Percentiles rank a stretch among this genome's conserved stretches.
Evolutionary conservation across 2,329 filamentous ascomycete genomes (phyloP).

Genomic region (Penicillium sp.): DNA sequence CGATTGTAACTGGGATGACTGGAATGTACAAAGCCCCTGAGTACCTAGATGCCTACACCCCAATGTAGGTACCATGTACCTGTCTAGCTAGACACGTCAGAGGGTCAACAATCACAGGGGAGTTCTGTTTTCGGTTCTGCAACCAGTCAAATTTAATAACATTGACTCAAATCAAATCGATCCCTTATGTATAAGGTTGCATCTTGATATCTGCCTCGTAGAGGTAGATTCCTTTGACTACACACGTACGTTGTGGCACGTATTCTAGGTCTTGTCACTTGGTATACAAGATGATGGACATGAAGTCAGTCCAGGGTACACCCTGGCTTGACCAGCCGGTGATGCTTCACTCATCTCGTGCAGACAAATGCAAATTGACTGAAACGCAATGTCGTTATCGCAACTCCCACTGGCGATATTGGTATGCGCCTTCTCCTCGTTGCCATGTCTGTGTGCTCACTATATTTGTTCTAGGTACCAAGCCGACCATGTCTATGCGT

Average conservation of each 20-base stretch:
- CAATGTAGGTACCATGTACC: too few species aligned
- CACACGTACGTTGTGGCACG: background rate
- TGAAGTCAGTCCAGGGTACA: conserved; percentile 18
- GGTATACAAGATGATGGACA: conserved; percentile 14
- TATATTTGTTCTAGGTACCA: conserved; percentile 47
- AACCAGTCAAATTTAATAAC: background rate
- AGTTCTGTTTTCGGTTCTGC: conserved; percentile 16
- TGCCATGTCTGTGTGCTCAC: background rate
- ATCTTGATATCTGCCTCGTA: background rate
- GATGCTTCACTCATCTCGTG: conserved; percentile 33
- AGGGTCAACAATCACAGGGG: background rate
- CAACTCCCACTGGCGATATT: conserved; percentile 30
- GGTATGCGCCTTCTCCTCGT: conserved; percentile 21
- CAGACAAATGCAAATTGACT: conserved; percentile 30
- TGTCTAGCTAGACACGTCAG: background rate
- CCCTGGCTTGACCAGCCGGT: conserved; percentile 37
- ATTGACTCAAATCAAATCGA: background rate
- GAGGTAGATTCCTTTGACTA: background rate
- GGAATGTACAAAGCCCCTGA: background rate
- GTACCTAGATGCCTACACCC: too few species aligned
- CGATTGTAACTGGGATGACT: conserved; percentile 14
- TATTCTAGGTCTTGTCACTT: too few species aligned
- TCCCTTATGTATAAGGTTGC: background rate
- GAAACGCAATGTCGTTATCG: conserved; percentile 33
- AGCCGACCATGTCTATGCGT: conserved; percentile 54